These are phyloP conservation scores for Chionographis japonica DNA, from an alignment of 106 monocot species.

Conservation along the genomic window DNA sequence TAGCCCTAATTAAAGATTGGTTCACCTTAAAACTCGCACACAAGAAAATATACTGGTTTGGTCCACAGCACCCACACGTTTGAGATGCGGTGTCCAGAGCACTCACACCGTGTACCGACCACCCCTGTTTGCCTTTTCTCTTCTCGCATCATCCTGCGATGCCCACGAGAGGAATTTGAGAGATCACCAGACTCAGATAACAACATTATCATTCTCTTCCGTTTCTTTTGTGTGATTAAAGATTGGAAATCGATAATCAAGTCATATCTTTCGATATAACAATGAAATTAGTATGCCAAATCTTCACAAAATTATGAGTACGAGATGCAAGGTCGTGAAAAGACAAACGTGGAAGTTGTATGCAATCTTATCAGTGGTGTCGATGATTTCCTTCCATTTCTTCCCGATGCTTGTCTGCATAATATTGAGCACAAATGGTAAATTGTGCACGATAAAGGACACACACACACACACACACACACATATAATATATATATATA, in stretches of 20 bases:
- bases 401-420: slow-evolving; percentile 85
- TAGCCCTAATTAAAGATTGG: too few species aligned
- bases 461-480: too few species aligned
- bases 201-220: not conserved
- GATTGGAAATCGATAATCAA: not conserved
- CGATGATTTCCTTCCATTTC: slow-evolving; percentile 91
- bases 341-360: slow-evolving; percentile 75
- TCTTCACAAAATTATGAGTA: not conserved
- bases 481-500: too few species aligned
- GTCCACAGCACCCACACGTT: too few species aligned
- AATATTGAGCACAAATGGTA: not conserved
- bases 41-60: too few species aligned
- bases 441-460: not conserved
- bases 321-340: not conserved
- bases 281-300: not conserved
- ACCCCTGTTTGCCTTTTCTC: slow-evolving; percentile 58
- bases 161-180: not conserved
- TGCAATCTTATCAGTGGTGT: slow-evolving; percentile 59
- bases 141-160: slow-evolving; percentile 57
- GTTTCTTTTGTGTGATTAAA: not conserved
- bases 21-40: too few species aligned
- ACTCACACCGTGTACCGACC: slow-evolving; percentile 53
- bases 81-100: too few species aligned
- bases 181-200: not conserved
- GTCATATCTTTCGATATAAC: not conserved